Evolutionary conservation across 2,329 filamentous ascomycete genomes (phyloP).

Genomic region (Hymenoscyphus fructigenus): DNA sequence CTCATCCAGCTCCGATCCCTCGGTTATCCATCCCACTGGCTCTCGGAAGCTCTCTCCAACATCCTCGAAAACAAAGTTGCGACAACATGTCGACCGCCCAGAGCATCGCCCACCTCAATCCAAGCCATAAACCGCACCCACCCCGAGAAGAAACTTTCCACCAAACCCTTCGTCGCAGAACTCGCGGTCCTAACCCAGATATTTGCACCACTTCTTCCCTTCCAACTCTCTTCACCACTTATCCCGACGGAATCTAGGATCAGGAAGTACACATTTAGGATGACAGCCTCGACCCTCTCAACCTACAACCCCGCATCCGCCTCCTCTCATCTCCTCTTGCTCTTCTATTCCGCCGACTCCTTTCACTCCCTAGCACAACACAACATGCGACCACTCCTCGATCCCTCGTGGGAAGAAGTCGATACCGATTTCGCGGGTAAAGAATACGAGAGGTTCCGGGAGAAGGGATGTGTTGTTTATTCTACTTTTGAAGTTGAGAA

Average conservation of each 20-base stretch:
- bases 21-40: constrained; percentile 25
- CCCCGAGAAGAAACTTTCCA: constrained; percentile 12
- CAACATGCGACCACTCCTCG: background rate
- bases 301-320: background rate
- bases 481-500: constrained; percentile 1
- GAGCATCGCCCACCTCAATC: constrained; percentile 1
- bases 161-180: constrained; percentile 17
- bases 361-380: background rate
- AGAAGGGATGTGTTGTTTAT: constrained; percentile 12
- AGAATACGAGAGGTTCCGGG: constrained; percentile 2
- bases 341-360: background rate
- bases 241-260: background rate
- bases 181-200: constrained; percentile 12
- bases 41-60: constrained; percentile 19
- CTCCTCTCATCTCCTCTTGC: background rate
- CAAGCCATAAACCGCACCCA: constrained; percentile 3
- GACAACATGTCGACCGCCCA: constrained; percentile 15
- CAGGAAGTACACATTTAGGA: constrained; percentile 7
- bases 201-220: constrained; percentile 19
- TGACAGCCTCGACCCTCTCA: background rate
- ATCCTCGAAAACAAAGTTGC: constrained; percentile 18
- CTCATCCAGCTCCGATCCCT: constrained; percentile 14
- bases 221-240: background rate
- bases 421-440: background rate
- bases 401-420: constrained; percentile 8